Base-by-base conservation (phyloP, 2,329 filamentous ascomycete species). In the Paraphaeosphaeria minitans region DNA sequence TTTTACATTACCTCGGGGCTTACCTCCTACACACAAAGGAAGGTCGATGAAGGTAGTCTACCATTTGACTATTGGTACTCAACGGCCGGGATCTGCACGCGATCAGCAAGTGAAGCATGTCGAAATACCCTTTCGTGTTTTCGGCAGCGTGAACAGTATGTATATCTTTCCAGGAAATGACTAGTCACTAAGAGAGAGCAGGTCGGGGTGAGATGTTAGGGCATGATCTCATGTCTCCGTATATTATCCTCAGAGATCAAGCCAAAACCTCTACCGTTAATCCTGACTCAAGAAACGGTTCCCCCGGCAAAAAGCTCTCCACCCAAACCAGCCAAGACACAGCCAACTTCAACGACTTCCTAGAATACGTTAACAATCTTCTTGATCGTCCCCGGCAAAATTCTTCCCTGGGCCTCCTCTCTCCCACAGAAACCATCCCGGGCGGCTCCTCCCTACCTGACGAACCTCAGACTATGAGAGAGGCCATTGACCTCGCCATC, bases 41-140 rank as follows among this genome's bases (percentile, higher is more conserved):
- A 93, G 95, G 72, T 92, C 92, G 0, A 95, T 97, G 72, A 98
- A 98, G 77, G 93, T 97, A 51, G 86, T 88, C 1, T 99, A 99
- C 79, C 91, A 91, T 73, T 82, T 99, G 13, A 88, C 96, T 10
- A 91, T 99, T 63, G 94, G 94, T 46, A 97, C 94, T 0, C 95
- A 99, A 75, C 84, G 93, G 62, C 88, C 91, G 1, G 92, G 91
- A 10, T 90, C 89, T 14, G 84, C 85, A 24, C 90, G 87, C 66
- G 89, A 94, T 64, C 92, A 87, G 66, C 78, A 92, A 67, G 89
- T 98, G 47, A 91, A 89, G 68, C 92, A 92, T n/a, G 89, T 97
- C 43, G 94, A 96, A 63, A 83, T 97, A 29, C 95, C 95, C 0
- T 97, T 99, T 72, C 87, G 95, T 43, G 91, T 99, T 3, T 86